These are phyloP conservation scores for Bretschneidera sinensis DNA, from an alignment of 345 rosid genomes.

Conservation along the genomic window DNA sequence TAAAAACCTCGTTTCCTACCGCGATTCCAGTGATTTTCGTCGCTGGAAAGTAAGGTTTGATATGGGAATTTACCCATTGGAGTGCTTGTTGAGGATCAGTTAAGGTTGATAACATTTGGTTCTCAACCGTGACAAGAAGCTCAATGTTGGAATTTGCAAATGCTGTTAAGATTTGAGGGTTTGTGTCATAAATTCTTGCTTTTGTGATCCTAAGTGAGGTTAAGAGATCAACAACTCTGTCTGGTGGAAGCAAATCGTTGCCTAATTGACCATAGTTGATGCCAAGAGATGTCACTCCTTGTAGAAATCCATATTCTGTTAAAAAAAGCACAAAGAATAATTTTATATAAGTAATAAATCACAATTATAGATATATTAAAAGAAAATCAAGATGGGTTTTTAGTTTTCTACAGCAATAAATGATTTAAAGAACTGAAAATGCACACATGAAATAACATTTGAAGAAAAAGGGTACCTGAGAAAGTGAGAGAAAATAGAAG, in stretches of 20 bases:
- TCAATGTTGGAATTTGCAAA: constrained; percentile 72
- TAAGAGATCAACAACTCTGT: constrained; percentile 60
- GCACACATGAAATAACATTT: background rate
- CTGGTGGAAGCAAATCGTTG: constrained; percentile 69
- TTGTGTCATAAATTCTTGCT: constrained; percentile 84
- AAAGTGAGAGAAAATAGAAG: constrained; percentile 32
- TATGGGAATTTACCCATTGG: constrained; percentile 64
- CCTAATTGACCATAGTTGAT: constrained; percentile 93
- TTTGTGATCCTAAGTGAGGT: constrained; percentile 57
- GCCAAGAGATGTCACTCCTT: constrained; percentile 57
- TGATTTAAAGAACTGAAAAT: too few species aligned
- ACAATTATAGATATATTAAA: background rate
- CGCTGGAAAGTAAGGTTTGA: constrained; percentile 65
- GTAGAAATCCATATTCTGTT: constrained; percentile 41
- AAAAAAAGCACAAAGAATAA: background rate
- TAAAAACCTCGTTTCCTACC: constrained; percentile 73
- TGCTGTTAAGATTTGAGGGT: constrained; percentile 66
- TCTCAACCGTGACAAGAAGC: constrained; percentile 74
- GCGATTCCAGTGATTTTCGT: constrained; percentile 66
- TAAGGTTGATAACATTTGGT: constrained; percentile 53
- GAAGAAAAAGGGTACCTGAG: constrained; percentile 34
- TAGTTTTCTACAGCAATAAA: too few species aligned
- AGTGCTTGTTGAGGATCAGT: constrained; percentile 72
- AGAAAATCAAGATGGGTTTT: background rate
- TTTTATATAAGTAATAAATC: background rate